phyloP scores from a whole-genome alignment of 2,329 filamentous ascomycete genomes.

The Hypocrella siamensis region DNA sequence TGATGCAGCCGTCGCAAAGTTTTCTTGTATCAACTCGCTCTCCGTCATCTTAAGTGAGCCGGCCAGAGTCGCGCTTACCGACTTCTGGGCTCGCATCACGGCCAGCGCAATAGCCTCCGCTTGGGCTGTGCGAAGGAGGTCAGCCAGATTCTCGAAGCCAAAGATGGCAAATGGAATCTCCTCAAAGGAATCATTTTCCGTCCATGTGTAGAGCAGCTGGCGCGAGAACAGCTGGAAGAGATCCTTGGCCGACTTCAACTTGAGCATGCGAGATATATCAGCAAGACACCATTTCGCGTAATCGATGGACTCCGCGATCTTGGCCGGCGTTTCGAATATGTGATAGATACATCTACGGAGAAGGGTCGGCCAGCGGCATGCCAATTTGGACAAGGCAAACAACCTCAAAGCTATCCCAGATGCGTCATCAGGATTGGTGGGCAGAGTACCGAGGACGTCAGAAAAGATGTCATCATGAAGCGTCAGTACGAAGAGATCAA shows the following conservation, averaged over 20 bases:
- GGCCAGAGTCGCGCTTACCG: slow-evolving; percentile 45
- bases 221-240: slow-evolving; percentile 76
- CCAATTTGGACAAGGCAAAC: slow-evolving; percentile 59
- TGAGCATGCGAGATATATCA: slow-evolving; percentile 48
- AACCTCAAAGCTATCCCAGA: slow-evolving; percentile 81
- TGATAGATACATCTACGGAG: slow-evolving; percentile 80
- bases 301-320: slow-evolving; percentile 44
- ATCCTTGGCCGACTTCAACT: slow-evolving; percentile 47
- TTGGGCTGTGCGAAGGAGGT: slow-evolving; percentile 55
- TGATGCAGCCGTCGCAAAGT: slow-evolving; percentile 65
- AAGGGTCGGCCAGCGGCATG: slow-evolving; percentile 71
- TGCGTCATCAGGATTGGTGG: slow-evolving; percentile 49
- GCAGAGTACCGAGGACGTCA: slow-evolving; percentile 69
- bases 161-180: slow-evolving; percentile 77
- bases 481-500: slow-evolving; percentile 66
- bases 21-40: slow-evolving; percentile 42
- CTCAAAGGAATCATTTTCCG: slow-evolving; percentile 49
- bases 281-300: slow-evolving; percentile 62
- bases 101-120: slow-evolving; percentile 68
- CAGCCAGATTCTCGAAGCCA: slow-evolving; percentile 51
- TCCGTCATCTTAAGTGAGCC: slow-evolving; percentile 36
- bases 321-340: slow-evolving; percentile 80
- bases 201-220: slow-evolving; percentile 85
- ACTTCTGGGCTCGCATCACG: slow-evolving; percentile 62
- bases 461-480: slow-evolving; percentile 73